A percentile compares a stretch with the other conserved stretches of the same genome.
These are phyloP conservation scores for Brettanomyces sp. DNA, from an alignment of 805 yeast species.

Conservation along the genomic window DNA sequence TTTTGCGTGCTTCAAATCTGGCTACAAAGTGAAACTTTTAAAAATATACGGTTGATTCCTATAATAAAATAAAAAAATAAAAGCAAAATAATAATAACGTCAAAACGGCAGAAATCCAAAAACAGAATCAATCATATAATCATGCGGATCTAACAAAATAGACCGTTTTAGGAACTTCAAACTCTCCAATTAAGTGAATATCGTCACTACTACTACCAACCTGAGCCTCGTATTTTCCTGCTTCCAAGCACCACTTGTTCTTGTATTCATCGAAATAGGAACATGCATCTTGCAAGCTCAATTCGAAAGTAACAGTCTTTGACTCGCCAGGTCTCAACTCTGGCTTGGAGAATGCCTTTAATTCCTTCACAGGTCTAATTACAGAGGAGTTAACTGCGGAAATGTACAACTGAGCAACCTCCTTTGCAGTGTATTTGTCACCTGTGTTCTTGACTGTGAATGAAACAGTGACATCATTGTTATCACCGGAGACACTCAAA, in stretches of 20 bases:
- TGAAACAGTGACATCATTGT: slow-evolving; percentile 17
- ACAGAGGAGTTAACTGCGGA: slow-evolving; percentile 20
- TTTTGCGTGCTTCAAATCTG: too few relatives aligned
- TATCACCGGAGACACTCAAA: slow-evolving; percentile 25
- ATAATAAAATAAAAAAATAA: too few relatives aligned
- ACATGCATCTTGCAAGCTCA: slow-evolving; percentile 39
- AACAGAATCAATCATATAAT: too few relatives aligned
- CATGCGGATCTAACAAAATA: not conserved
- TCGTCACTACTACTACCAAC: slow-evolving; percentile 28
- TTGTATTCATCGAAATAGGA: slow-evolving; percentile 45
- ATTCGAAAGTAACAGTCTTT: slow-evolving; percentile 26
- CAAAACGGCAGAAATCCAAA: too few relatives aligned
- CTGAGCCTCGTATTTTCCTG: slow-evolving; percentile 39
- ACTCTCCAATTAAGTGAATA: not conserved
- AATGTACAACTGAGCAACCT: slow-evolving; percentile 48
- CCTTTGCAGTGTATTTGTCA: slow-evolving; percentile 32
- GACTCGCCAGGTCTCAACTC: slow-evolving; percentile 35
- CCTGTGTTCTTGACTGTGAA: slow-evolving; percentile 39
- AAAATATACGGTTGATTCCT: too few relatives aligned
- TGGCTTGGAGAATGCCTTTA: slow-evolving; percentile 49
- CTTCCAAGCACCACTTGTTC: slow-evolving; percentile 41
- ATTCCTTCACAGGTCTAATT: slow-evolving; percentile 46
- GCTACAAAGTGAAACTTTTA: too few relatives aligned
- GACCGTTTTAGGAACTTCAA: not conserved
- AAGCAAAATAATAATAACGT: too few relatives aligned